A percentile compares a stretch with the other conserved stretches of the same genome.
Evolutionary conservation across 2,329 filamentous ascomycete genomes (phyloP).

Genomic region (Fusarium sp.): DNA sequence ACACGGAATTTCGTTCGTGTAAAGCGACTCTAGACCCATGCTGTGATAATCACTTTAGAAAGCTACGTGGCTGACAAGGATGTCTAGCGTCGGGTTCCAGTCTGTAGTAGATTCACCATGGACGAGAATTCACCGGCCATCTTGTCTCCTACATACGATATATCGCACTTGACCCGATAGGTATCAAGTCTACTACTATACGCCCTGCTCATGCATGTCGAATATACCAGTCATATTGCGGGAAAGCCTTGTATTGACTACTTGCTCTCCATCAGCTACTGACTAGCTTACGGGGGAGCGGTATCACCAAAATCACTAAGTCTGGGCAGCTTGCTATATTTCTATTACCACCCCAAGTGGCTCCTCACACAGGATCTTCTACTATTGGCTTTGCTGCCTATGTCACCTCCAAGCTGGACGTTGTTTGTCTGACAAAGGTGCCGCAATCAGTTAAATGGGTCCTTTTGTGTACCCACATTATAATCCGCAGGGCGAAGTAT

Average conservation of each 20-base stretch:
- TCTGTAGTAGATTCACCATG: not conserved
- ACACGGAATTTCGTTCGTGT: not conserved
- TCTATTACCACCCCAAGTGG: constrained; percentile 6
- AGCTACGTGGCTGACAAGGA: constrained; percentile 7
- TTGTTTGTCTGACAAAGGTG: not conserved
- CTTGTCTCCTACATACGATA: not conserved
- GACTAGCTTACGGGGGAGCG: not conserved
- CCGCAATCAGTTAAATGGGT: not conserved
- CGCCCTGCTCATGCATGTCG: not conserved
- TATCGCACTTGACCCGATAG: not conserved
- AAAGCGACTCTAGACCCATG: not conserved
- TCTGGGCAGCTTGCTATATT: constrained; percentile 7
- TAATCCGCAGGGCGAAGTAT: not conserved
- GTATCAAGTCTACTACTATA: not conserved
- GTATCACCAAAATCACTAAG: not conserved
- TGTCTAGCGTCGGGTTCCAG: not conserved
- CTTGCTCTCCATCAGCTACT: not conserved
- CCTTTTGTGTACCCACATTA: constrained; percentile 17
- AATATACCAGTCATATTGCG: not conserved
- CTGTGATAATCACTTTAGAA: not conserved
- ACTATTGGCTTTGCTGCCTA: constrained; percentile 3
- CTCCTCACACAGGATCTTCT: not conserved
- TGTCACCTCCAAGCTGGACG: not conserved
- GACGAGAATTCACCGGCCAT: not conserved
- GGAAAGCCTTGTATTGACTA: not conserved